Percentiles rank a stretch among this genome's conserved stretches.
Conservation (phyloP, 768 basidiomycete species). For the Suillus cothurnatus region DNA sequence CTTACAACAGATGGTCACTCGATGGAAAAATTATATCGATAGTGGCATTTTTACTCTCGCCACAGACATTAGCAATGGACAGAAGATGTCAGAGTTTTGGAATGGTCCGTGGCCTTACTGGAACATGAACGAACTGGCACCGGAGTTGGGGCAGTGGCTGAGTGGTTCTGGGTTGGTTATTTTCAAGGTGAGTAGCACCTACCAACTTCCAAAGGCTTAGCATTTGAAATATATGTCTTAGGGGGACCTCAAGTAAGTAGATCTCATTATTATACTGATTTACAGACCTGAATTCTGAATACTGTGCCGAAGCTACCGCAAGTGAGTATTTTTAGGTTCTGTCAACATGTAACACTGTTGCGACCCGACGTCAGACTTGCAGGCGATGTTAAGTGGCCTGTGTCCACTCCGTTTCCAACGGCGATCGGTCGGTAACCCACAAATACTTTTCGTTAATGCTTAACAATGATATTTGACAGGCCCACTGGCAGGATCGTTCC, state of each 20-base stretch:
- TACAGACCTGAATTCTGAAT: conserved; percentile 3
- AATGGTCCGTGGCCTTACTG: conserved; percentile 76
- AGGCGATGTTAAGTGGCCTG: conserved; percentile 87
- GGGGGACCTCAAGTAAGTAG: conserved; percentile 90
- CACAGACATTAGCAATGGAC: conserved; percentile 32
- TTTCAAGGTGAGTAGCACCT: conserved; percentile 64
- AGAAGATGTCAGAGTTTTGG: conserved; percentile 58
- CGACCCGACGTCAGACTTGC: conserved; percentile 58
- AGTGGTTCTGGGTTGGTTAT: conserved; percentile 67
- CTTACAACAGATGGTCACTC: conserved; percentile 59
- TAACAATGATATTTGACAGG: conserved; percentile 41
- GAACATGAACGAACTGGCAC: conserved; percentile 61
- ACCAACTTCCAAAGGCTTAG: neutral
- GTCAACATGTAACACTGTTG: conserved; percentile 9
- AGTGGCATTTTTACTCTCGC: conserved; percentile 73
- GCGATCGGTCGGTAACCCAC: conserved; percentile 60
- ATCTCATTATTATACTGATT: conserved; percentile 2
- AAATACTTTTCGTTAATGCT: neutral
- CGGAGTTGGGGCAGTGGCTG: conserved; percentile 52
- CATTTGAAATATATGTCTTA: conserved; percentile 27
- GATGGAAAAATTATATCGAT: conserved; percentile 77
- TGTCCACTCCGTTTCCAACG: conserved; percentile 69
- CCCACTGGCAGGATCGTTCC: conserved; percentile 77
- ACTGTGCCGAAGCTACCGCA: conserved; percentile 65
- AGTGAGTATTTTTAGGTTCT: conserved; percentile 49